These are phyloP conservation scores for Bromus sterilis DNA, from an alignment of 176 grass and related monocot species.

Conservation along the genomic window DNA sequence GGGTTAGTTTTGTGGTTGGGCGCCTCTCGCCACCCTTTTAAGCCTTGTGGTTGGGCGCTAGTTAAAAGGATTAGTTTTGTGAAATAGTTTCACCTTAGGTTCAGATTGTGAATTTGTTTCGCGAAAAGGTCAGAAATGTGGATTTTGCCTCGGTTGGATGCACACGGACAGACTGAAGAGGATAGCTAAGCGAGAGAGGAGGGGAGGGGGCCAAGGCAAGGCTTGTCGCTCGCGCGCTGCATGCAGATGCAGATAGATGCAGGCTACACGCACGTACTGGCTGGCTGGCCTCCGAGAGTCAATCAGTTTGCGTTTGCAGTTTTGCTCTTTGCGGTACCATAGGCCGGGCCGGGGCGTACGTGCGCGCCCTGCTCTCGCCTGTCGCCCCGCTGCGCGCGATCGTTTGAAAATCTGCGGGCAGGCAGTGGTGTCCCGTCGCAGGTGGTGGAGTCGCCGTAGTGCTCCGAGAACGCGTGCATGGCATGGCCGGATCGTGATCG, in stretches of 20 bases:
- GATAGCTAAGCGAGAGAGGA: not conserved
- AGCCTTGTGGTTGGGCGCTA: no score
- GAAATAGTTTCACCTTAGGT: no score
- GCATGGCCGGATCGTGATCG: not conserved
- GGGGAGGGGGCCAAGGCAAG: no score
- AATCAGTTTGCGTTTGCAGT: not conserved
- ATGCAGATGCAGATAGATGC: not conserved
- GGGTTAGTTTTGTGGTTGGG: no score
- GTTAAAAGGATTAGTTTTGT: no score
- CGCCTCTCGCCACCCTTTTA: no score
- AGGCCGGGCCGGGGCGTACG: not conserved
- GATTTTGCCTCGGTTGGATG: no score
- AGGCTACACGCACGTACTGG: not conserved
- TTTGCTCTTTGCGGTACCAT: not conserved
- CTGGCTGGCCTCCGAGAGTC: conserved; percentile 13
- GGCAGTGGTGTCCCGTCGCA: not conserved
- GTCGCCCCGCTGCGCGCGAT: not conserved
- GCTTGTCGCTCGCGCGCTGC: not conserved
- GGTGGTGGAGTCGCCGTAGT: not conserved
- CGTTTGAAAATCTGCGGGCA: conserved; percentile 23
- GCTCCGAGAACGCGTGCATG: not conserved
- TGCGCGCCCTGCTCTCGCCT: not conserved
- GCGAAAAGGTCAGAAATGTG: no score
- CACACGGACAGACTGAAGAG: not conserved
- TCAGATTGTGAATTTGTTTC: no score